Evolutionary conservation across 371 early-diverging fungal genomes (phyloP), one percentile per base, ranked within the genome.

Genomic region (Synchytrium microbalum): DNA sequence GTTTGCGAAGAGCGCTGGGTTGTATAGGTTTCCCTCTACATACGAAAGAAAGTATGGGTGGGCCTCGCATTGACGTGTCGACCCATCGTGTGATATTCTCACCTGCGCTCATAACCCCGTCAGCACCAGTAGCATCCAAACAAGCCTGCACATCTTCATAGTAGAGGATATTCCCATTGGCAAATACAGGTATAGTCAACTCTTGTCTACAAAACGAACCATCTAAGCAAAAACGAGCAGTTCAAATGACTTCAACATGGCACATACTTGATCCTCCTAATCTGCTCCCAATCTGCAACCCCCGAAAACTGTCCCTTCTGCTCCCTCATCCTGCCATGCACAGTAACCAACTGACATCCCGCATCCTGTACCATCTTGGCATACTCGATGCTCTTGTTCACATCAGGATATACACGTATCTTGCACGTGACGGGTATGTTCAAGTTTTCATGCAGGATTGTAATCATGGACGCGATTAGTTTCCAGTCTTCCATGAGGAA

Each of bases 371-470:
- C 81, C 95, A 98, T 96, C 71, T 93, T 90, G 2, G 99, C 98
- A 69, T 99, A 99, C 52, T 75, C 88, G 24, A 99, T 80, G 0
- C 99, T 98, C 73, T 93, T 91, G 68, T 92, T 90, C 0, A 92
- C 80, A 16, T 91, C 92, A 0, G 89, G 86, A 69, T 91, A 99
- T 16, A 99, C 88, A 25, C 99, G 81, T 67, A 99, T 99, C 75
- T 99, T 99, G 78, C 92, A 94, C 1, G 96, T 97, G 19, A 99
- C 92, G 2, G 99, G 99, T 13, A 99, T 79, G n/a, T 82, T 78
- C 8, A 99, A 77, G 64, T 95, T 84, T 32, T 81, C 73, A 74
- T 95, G 86, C 26, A 98, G 80, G 0, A 73, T 82, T 31, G 75
- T 80, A 23, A 92, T 72, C 75, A 75, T 77, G 23, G 73, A 72